A percentile compares a stretch with the other conserved stretches of the same genome.
These are phyloP conservation scores for Stagonosporopsis cucurbitacearum DNA, from an alignment of 2,329 filamentous ascomycete species.

Conservation along the genomic window DNA sequence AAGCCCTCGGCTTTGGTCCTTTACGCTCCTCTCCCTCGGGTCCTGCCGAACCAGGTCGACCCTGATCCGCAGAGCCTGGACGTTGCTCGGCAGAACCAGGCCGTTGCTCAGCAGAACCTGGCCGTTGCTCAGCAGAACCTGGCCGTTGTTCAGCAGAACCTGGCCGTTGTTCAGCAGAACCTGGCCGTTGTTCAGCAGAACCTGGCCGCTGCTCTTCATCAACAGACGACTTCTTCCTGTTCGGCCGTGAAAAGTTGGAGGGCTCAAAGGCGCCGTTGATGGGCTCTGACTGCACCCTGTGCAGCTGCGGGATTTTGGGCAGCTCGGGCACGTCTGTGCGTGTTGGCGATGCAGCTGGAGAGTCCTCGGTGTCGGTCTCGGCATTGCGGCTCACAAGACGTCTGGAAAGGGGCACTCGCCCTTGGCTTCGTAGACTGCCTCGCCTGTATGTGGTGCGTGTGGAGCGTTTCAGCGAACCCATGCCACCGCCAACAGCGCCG, in stretches of 20 bases:
- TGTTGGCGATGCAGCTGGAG: conserved; percentile 58
- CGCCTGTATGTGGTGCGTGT: conserved; percentile 91
- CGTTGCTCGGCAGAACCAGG: conserved; percentile 37
- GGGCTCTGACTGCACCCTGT: conserved; percentile 74
- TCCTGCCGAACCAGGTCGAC: conserved; percentile 25
- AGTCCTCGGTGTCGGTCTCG: conserved; percentile 66
- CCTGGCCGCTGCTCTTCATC: conserved; percentile 28
- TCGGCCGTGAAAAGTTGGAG: conserved; percentile 68
- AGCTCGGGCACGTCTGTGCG: conserved; percentile 48
- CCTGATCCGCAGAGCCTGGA: no score
- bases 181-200: conserved; percentile 35
- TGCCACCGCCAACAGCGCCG: conserved; percentile 74
- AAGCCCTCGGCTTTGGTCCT: conserved; percentile 54
- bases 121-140: conserved; percentile 33
- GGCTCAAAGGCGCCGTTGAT: conserved; percentile 47
- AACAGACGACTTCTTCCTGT: conserved; percentile 35
- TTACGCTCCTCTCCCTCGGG: conserved; percentile 41
- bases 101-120: conserved; percentile 32
- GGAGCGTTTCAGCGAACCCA: conserved; percentile 82
- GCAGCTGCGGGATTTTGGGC: conserved; percentile 56
- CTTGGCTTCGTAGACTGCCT: conserved; percentile 81
- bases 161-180: conserved; percentile 33
- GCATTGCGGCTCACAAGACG: conserved; percentile 67
- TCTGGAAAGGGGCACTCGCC: conserved; percentile 76
- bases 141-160: conserved; percentile 38